These are phyloP conservation scores for Trametes cubensis DNA, from an alignment of 768 basidiomycete species.

Conservation along the genomic window DNA sequence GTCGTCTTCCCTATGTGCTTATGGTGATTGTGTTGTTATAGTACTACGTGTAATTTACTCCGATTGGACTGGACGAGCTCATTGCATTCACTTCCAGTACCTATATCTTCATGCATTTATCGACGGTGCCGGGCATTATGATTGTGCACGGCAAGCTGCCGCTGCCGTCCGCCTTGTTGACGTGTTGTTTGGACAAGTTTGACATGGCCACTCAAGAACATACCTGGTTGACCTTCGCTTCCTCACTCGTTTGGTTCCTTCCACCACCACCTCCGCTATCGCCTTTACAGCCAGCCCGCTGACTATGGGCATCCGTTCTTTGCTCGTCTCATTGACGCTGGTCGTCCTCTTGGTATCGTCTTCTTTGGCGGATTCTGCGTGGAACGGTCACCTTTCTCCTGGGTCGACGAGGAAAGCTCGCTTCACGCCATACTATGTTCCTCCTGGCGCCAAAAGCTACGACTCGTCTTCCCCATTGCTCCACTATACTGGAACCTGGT, in stretches of 20 bases:
- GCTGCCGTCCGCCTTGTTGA: neutral
- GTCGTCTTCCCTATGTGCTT: conserved; percentile 1
- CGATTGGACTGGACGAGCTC: neutral
- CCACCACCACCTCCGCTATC: neutral
- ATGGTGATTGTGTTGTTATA: conserved; percentile 15
- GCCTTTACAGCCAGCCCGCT: neutral
- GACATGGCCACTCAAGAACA: neutral
- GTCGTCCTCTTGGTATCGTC: conserved; percentile 21
- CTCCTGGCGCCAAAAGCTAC: conserved; percentile 70
- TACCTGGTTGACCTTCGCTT: neutral
- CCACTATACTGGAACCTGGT: conserved; percentile 64
- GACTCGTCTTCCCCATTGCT: conserved; percentile 72
- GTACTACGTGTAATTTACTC: conserved; percentile 21
- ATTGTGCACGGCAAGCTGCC: neutral
- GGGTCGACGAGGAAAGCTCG: conserved; percentile 46
- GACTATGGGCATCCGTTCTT: conserved; percentile 22
- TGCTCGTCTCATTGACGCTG: conserved; percentile 25
- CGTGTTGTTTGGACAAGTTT: conserved; percentile 20
- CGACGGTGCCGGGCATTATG: too few relatives aligned
- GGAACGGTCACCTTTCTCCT: conserved; percentile 66
- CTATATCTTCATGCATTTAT: neutral
- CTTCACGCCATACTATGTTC: conserved; percentile 75
- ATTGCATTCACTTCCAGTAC: too few relatives aligned
- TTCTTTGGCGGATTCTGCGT: conserved; percentile 49
- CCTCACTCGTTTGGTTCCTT: neutral